Conservation (phyloP, 139 green algal species). For the Trebouxia sp. region DNA sequence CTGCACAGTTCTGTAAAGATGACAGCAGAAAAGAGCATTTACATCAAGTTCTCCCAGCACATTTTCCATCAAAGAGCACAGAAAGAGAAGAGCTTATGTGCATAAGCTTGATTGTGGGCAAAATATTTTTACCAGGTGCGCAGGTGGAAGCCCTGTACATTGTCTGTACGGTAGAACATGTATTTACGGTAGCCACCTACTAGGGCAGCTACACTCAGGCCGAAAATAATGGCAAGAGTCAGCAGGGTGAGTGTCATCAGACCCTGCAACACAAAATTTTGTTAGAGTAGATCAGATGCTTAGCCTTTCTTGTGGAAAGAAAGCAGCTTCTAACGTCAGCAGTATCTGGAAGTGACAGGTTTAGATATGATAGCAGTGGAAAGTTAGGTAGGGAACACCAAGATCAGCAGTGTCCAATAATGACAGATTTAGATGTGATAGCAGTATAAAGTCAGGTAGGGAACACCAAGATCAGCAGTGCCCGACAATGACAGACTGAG, state of each 20-base stretch:
- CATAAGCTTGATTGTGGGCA: too few species aligned
- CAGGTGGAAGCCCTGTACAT: neutral
- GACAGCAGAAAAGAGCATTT: too few species aligned
- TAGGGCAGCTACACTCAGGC: constrained; percentile 1
- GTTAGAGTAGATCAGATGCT: too few species aligned
- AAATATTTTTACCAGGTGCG: constrained; percentile 1
- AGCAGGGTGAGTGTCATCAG: constrained; percentile 8
- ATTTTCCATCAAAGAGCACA: neutral
- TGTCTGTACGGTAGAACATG: constrained; percentile 15
- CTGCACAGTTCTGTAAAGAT: too few species aligned
- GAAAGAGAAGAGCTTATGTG: too few species aligned
- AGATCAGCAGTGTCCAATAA: neutral
- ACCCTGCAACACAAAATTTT: neutral
- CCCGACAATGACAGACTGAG: too few species aligned
- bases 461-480: neutral
- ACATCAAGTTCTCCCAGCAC: neutral
- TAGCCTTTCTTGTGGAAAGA: too few species aligned
- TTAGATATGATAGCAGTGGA: neutral
- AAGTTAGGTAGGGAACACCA: neutral
- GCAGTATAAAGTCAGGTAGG: neutral
- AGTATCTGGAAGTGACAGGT: neutral
- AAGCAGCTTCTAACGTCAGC: neutral
- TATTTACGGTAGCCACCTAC: neutral
- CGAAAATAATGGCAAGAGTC: neutral
- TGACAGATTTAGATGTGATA: neutral